Conservation (phyloP, 2,329 filamentous ascomycete genomes). For the Fusarium oligoseptatum region DNA sequence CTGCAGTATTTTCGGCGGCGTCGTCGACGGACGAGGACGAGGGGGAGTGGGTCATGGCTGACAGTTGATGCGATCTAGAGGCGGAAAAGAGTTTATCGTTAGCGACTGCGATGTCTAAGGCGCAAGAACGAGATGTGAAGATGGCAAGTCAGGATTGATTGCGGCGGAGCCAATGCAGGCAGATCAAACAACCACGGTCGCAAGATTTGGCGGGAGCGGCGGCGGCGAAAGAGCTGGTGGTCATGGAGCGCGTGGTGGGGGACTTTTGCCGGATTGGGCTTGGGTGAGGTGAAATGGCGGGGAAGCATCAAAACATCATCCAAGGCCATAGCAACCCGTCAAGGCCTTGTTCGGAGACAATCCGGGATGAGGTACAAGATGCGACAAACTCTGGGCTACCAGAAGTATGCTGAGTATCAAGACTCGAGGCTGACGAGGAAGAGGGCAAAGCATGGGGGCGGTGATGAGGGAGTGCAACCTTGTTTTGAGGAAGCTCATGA, state of each 20-base stretch:
- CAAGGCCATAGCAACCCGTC: conserved; percentile 38
- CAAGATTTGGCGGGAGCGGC: conserved; percentile 41
- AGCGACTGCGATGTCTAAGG: conserved; percentile 22
- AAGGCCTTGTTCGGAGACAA: conserved; percentile 17
- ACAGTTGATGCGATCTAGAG: conserved; percentile 66
- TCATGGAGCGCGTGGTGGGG: conserved; percentile 44
- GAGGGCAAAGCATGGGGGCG: conserved; percentile 11
- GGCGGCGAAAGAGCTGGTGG: conserved; percentile 44
- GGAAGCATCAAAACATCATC: conserved; percentile 47
- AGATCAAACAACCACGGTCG: conserved; percentile 42
- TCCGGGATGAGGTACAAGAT: not conserved
- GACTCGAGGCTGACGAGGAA: not conserved
- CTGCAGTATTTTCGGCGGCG: conserved; percentile 88
- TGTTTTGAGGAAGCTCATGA: conserved; percentile 60
- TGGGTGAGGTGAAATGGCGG: conserved; percentile 47
- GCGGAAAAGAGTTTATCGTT: conserved; percentile 26
- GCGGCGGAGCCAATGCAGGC: conserved; percentile 39
- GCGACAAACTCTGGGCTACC: conserved; percentile 11
- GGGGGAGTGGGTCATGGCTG: conserved; percentile 77
- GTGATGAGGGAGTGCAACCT: conserved; percentile 51
- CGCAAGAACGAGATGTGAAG: conserved; percentile 18
- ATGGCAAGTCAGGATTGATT: conserved; percentile 30
- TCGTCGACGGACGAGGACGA: conserved; percentile 87
- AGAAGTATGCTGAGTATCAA: not conserved
- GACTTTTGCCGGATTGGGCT: conserved; percentile 48